Conservation (phyloP, 192 early-diverging fungal species). For the Dimargaris cristalligena region DNA sequence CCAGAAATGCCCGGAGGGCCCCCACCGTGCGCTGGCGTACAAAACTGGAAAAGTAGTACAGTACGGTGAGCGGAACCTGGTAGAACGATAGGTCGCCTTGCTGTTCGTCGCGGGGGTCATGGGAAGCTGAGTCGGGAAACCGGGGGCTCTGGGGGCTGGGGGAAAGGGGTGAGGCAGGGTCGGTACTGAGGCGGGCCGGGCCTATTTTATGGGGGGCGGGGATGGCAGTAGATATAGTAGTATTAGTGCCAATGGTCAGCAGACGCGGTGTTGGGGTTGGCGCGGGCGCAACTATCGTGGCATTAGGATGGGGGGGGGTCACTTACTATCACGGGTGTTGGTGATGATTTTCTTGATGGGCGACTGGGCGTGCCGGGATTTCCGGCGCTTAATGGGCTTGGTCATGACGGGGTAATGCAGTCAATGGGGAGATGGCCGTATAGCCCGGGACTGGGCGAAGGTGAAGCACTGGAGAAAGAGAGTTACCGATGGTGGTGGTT, state of each 20-base stretch:
- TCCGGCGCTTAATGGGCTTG: neutral
- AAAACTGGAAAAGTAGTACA: conserved; percentile 7
- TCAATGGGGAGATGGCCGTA: too few relatives aligned
- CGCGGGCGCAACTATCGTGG: neutral
- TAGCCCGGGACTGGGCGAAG: too few relatives aligned
- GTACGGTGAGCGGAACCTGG: neutral
- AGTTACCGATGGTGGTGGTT: too few relatives aligned
- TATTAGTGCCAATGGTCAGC: neutral
- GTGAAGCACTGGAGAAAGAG: too few relatives aligned
- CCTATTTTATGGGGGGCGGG: neutral
- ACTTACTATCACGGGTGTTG: too few relatives aligned
- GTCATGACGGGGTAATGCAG: neutral
- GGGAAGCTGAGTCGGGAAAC: neutral
- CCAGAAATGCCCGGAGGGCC: neutral
- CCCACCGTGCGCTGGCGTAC: neutral
- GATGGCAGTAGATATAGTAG: neutral
- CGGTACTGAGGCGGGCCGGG: neutral
- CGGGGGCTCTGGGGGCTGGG: neutral
- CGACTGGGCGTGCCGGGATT: neutral
- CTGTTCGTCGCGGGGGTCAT: neutral
- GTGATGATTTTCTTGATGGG: neutral
- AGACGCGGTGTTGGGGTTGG: neutral
- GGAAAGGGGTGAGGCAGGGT: neutral
- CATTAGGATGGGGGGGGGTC: neutral
- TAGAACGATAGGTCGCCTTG: conserved; percentile 10